Evolutionary conservation across 2,329 filamentous ascomycete species (phyloP).

Genomic region (Nemania abortiva): DNA sequence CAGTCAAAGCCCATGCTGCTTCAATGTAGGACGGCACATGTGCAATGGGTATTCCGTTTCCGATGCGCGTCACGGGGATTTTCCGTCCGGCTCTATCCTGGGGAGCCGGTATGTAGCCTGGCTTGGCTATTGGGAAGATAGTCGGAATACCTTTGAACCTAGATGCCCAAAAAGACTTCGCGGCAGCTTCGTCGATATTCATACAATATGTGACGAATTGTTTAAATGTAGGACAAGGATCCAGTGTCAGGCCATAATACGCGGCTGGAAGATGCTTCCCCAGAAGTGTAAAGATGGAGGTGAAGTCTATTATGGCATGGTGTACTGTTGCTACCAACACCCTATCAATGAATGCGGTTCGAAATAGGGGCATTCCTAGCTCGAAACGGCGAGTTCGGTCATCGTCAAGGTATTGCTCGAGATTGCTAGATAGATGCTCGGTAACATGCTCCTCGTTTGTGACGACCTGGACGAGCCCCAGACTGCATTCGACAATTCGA

Average conservation of each 20-base stretch:
- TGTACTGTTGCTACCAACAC: constrained; percentile 32
- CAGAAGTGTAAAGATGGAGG: constrained; percentile 12
- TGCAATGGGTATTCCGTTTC: constrained; percentile 2
- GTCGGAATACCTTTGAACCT: constrained; percentile 31
- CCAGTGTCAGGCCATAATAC: constrained; percentile 23
- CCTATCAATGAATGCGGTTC: constrained; percentile 24
- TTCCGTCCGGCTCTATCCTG: constrained; percentile 8
- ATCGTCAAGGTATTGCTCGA: constrained; percentile 18
- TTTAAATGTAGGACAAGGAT: constrained; percentile 27
- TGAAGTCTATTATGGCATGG: constrained; percentile 33
- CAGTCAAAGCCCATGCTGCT: constrained; percentile 38
- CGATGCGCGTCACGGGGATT: constrained; percentile 10
- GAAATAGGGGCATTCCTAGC: constrained; percentile 7
- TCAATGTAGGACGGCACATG: constrained; percentile 35
- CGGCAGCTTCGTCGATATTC: constrained; percentile 24
- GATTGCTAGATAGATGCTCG: background rate
- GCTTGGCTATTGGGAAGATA: constrained; percentile 28
- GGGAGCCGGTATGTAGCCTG: constrained; percentile 12
- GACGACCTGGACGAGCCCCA: constrained; percentile 35
- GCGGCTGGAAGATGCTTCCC: constrained; percentile 17
- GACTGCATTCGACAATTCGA: constrained; percentile 30
- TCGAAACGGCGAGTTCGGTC: constrained; percentile 13
- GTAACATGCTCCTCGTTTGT: constrained; percentile 28
- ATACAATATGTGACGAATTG: constrained; percentile 23
- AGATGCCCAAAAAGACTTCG: constrained; percentile 36